Percentiles rank a stretch among this genome's conserved stretches.
phyloP scores from a whole-genome alignment of 2,329 filamentous ascomycete genomes.

The Fusarium bulbicola region DNA sequence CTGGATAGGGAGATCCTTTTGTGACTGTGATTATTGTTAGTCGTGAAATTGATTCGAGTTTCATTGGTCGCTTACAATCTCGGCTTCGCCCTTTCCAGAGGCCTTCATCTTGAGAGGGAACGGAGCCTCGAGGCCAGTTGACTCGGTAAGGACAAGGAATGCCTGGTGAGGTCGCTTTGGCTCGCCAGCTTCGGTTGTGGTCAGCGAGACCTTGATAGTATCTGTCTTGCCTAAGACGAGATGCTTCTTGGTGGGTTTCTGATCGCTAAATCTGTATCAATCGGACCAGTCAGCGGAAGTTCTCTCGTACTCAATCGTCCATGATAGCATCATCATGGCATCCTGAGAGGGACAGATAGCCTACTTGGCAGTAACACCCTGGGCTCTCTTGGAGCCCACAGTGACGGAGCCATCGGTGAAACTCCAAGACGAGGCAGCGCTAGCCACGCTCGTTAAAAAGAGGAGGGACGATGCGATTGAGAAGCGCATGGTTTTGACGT shows the following conservation, averaged over 20 bases:
- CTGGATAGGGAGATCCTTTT: slow-evolving; percentile 88
- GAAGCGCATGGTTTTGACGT: slow-evolving; percentile 49
- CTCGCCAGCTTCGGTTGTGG: slow-evolving; percentile 79
- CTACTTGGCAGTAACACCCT: slow-evolving; percentile 73
- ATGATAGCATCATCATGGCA: slow-evolving; percentile 30
- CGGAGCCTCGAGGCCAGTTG: slow-evolving; percentile 83
- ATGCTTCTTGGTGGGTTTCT: slow-evolving; percentile 68
- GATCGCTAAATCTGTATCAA: slow-evolving; percentile 63
- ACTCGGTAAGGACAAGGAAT: slow-evolving; percentile 84
- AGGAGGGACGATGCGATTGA: slow-evolving; percentile 52
- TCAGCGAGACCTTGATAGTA: slow-evolving; percentile 83
- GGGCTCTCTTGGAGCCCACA: slow-evolving; percentile 71
- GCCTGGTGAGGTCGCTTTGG: slow-evolving; percentile 92
- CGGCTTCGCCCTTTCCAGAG: slow-evolving; percentile 83
- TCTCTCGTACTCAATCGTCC: neutral
- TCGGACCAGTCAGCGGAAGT: slow-evolving; percentile 34
- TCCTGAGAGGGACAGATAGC: slow-evolving; percentile 39
- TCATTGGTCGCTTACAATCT: slow-evolving; percentile 71
- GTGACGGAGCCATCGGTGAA: slow-evolving; percentile 78
- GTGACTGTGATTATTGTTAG: slow-evolving; percentile 67
- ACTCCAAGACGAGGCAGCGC: slow-evolving; percentile 71
- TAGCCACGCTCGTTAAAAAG: slow-evolving; percentile 59
- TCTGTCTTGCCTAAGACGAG: slow-evolving; percentile 74
- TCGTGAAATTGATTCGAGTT: neutral
- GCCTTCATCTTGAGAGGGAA: slow-evolving; percentile 88